A percentile compares a stretch with the other conserved stretches of the same genome.
Conservation (phyloP, 176 grass and related monocot species). For the Ampelocalamus luodianensis region DNA sequence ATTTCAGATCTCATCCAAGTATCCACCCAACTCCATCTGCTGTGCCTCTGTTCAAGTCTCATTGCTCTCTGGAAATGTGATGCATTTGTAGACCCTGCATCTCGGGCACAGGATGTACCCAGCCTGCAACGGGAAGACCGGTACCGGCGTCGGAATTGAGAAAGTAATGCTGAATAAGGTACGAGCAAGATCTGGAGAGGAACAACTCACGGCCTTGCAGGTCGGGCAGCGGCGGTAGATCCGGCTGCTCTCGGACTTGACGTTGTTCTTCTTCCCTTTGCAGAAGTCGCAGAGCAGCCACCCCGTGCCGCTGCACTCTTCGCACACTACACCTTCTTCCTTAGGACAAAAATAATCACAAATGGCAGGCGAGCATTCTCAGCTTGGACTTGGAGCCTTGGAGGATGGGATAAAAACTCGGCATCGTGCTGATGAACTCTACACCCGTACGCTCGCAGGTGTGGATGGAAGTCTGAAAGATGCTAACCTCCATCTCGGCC, state of each 20-base stretch:
- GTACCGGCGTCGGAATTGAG: not conserved
- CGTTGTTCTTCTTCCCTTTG: conserved; percentile 83
- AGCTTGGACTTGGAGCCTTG: not conserved
- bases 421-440: not conserved
- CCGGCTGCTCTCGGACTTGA: conserved; percentile 60
- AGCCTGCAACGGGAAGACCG: conserved; percentile 37
- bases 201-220: conserved; percentile 66
- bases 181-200: not conserved
- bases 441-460: not conserved
- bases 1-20: not conserved
- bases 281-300: conserved; percentile 78
- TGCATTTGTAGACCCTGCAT: conserved; percentile 85
- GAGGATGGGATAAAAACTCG: not conserved
- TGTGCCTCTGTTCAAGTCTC: conserved; percentile 37
- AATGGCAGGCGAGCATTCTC: not conserved
- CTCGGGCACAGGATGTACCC: conserved; percentile 64
- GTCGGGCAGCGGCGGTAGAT: conserved; percentile 79
- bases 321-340: conserved; percentile 58
- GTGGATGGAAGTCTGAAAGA: not conserved
- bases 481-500: conserved; percentile 41
- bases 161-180: not conserved
- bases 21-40: not conserved
- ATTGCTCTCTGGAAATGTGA: conserved; percentile 63
- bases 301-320: conserved; percentile 54
- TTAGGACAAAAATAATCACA: conserved; percentile 14